Evolutionary conservation across 768 basidiomycete genomes (phyloP).

Genomic region (Mycena chlorophos): DNA sequence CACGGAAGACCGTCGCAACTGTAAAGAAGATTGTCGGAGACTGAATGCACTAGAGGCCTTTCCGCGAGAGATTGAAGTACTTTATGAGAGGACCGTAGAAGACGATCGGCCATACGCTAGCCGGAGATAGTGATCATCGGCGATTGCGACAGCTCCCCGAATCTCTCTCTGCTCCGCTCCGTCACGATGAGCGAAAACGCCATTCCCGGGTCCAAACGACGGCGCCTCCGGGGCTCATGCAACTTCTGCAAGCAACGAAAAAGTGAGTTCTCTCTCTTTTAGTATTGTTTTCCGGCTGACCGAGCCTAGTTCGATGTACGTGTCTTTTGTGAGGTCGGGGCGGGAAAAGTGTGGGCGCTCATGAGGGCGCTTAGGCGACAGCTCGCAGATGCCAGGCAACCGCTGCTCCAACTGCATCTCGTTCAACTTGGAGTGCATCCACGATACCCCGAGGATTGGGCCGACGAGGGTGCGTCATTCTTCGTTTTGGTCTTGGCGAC

Average conservation of each 20-base stretch:
- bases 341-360: no score
- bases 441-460: constrained; percentile 24
- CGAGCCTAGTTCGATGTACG: constrained; percentile 11
- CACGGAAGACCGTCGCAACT: no score
- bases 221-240: constrained; percentile 16
- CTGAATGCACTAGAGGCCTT: no score
- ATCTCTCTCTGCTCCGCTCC: neutral
- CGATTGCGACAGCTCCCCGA: no score
- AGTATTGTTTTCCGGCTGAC: neutral
- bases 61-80: no score
- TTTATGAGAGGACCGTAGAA: no score
- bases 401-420: constrained; percentile 68
- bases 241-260: constrained; percentile 20
- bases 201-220: constrained; percentile 16
- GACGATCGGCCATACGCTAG: constrained; percentile 37
- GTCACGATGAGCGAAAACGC: neutral
- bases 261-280: constrained; percentile 1
- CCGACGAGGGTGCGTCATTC: neutral
- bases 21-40: no score
- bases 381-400: constrained; percentile 66
- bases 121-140: constrained; percentile 30
- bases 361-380: constrained; percentile 53
- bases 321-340: neutral
- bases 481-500: neutral
- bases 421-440: constrained; percentile 65